Evolutionary conservation across 495 filamentous ascomycete genomes (phyloP), one percentile per base, ranked within the genome.

Genomic region (Lasiosphaeria ovina): DNA sequence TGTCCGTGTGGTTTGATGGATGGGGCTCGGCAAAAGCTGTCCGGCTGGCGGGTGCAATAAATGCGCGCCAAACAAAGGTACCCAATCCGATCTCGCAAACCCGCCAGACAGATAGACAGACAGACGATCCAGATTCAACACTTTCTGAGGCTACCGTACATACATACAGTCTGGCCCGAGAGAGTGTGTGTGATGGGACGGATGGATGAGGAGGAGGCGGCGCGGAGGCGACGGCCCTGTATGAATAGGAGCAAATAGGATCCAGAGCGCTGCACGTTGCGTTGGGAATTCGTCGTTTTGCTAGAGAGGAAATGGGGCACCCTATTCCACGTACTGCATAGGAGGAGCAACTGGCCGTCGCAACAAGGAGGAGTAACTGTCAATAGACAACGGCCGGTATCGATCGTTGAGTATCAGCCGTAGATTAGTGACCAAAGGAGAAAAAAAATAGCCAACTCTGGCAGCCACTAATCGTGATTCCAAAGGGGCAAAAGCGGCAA

Each of bases 1-100:
- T 42, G 38, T 42, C 12, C 8, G 12, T 42, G 38, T 54, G 45
- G 55, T 61, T 44, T 24, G 2, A 24, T 24, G 24, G 24, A 24
- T 24, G 53, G 60, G 40, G 32, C 60, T 59, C 62, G 67, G 65
- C 60, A 65, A 65, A 70, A 62, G 45, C 64, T 50, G 64, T 45
- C 62, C 65, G 58, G 62, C 62, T 57, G 59, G 47, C 61, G 36
- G 58, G 57, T 63, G 54, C 59, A 24, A 24, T 24, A 61, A 51
- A 65, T 61, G 55, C 51, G 54, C 55, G 50, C 61, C 58, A 65
- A 61, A 24, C 24, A 33, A 17, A 54, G 47, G 35, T 17, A 40
- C 16, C 35, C 17, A 48, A 16, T 51, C 34, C 40, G 45, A 47
- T 58, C 51, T 47, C 33, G 14, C 42, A 16, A n/a, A 49, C 17